Evolutionary conservation across 495 filamentous ascomycete genomes (phyloP).

Genomic region (Tuber aestivum): DNA sequence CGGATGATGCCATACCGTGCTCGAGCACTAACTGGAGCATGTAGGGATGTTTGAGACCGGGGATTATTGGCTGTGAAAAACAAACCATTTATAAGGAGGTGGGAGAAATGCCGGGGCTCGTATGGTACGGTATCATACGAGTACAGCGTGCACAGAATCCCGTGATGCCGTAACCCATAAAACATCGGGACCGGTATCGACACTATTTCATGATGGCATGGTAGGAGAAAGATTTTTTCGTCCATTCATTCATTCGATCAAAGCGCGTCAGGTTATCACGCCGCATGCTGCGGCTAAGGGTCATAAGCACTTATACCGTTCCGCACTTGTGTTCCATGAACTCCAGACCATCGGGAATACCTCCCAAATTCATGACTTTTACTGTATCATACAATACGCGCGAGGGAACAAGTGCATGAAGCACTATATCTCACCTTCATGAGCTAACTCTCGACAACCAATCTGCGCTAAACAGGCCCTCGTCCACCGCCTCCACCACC

Average conservation of each 20-base stretch:
- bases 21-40: too few species aligned
- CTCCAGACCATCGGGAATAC: not conserved
- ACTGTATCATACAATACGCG: not conserved
- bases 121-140: too few species aligned
- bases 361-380: not conserved
- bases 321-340: not conserved
- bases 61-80: too few species aligned
- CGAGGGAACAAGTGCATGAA: not conserved
- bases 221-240: not conserved
- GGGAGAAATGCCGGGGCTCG: too few species aligned
- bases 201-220: not conserved
- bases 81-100: too few species aligned
- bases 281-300: not conserved
- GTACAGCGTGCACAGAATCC: not conserved
- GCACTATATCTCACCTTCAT: not conserved
- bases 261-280: not conserved
- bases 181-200: not conserved
- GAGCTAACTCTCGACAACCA: slow-evolving; percentile 27
- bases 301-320: not conserved
- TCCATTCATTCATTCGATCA: not conserved
- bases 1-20: too few species aligned
- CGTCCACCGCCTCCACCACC: slow-evolving; percentile 35
- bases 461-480: slow-evolving; percentile 34
- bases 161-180: not conserved
- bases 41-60: too few species aligned